Base-by-base conservation (phyloP, 768 basidiomycete species). In the Mycena metata region DNA sequence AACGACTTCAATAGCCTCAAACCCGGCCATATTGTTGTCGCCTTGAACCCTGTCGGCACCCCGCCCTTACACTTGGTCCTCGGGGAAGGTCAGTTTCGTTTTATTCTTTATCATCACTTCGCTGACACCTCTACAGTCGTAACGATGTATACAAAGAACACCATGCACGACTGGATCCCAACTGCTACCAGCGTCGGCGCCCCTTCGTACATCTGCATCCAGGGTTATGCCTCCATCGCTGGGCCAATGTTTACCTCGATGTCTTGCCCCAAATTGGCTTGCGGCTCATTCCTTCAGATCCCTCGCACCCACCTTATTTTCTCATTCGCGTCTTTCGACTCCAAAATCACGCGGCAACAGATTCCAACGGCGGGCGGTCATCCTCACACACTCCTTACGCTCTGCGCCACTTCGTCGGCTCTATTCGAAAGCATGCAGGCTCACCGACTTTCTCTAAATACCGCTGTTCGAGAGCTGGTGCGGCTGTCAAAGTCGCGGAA, bases 181-280 rank as follows among this genome's bases (percentile, higher is more conserved):
- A 74, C 35, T 50, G 45, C 63, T 11, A 43, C 15, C 57, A 75
- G 51, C 30, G 52, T 69, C 39, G 72, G 74, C 0, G 46, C 56
- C 3, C 54, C 67, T 12, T 75, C 70, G 2, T 70, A 54, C 60
- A 60, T 68, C 47, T 47, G 39, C 15, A 33, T 64, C 43, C 59
- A 15, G 41, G 42, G 12, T 16, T 58, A 58, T 21, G 23, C 16
- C 30, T 43, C 16, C 13, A 60, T 75, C 15, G 72, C 72, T n/a
- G 67, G n/a, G n/a, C n/a, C n/a, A n/a, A n/a, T n/a, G n/a, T n/a
- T n/a, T n/a, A n/a, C n/a, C n/a, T n/a, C n/a, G n/a, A n/a, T n/a
- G n/a, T n/a, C n/a, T n/a, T n/a, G n/a, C n/a, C n/a, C n/a, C n/a
- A n/a, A n/a, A n/a, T n/a, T n/a, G n/a, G n/a, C n/a, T n/a, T n/a